A percentile compares a stretch with the other conserved stretches of the same genome.
Conservation (phyloP, 257 asterid species). For the Rehmannia glutinosa region DNA sequence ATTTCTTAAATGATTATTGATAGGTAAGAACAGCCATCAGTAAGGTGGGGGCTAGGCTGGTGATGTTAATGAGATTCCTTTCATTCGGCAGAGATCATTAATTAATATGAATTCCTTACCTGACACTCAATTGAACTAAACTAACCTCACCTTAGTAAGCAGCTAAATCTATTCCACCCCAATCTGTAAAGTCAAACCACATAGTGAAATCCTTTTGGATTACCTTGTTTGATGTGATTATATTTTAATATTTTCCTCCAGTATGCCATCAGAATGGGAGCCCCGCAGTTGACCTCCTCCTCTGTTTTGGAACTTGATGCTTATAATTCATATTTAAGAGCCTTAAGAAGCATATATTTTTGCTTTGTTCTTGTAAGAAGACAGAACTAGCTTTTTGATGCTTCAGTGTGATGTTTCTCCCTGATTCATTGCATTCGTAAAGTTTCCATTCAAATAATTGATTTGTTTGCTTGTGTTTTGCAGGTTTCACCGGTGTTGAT, state of each 20-base stretch:
- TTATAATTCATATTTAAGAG: neutral
- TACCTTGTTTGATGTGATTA: neutral
- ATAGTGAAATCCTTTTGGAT: neutral
- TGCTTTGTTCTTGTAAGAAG: neutral
- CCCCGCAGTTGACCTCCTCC: neutral
- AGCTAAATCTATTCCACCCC: neutral
- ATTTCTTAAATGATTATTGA: neutral
- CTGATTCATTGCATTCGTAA: neutral
- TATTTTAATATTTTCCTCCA: neutral
- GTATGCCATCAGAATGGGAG: neutral
- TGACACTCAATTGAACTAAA: neutral
- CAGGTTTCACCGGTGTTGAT: constrained; percentile 97
- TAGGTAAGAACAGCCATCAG: neutral
- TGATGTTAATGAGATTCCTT: neutral
- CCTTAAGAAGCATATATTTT: neutral
- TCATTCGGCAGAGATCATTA: neutral
- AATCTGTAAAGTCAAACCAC: neutral
- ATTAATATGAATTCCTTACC: neutral
- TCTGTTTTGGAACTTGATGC: neutral
- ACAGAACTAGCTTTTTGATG: neutral
- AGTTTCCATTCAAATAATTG: neutral
- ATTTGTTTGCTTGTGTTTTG: constrained; percentile 11
- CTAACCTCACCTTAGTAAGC: neutral
- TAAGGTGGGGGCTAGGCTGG: neutral
- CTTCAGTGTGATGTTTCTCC: neutral